These are phyloP conservation scores for Ophiocordyceps polyrhachis-furcata DNA, from an alignment of 2,329 filamentous ascomycete genomes.

Conservation along the genomic window DNA sequence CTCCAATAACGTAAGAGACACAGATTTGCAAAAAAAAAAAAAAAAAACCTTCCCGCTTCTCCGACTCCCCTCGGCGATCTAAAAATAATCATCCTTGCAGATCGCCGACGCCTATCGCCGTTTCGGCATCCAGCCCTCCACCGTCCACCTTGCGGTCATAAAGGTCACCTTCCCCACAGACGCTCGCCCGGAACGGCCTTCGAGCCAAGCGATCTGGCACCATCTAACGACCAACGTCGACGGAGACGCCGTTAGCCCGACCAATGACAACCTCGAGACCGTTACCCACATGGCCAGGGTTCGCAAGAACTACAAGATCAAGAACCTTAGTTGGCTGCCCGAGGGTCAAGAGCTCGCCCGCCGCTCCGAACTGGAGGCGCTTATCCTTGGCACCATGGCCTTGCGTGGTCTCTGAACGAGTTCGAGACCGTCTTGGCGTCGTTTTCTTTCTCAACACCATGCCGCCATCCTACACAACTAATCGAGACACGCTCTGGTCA, in stretches of 20 bases:
- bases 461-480: neutral
- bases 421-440: neutral
- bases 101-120: constrained; percentile 83
- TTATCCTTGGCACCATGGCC: constrained; percentile 62
- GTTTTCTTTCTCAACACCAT: neutral
- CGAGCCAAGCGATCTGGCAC: constrained; percentile 27
- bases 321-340: constrained; percentile 33
- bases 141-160: constrained; percentile 56
- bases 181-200: constrained; percentile 20
- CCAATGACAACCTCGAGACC: constrained; percentile 40
- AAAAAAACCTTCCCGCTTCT: neutral
- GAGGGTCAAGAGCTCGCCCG: constrained; percentile 21
- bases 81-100: constrained; percentile 21
- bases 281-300: constrained; percentile 50
- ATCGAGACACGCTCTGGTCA: neutral
- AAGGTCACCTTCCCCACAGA: constrained; percentile 46
- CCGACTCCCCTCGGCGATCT: neutral
- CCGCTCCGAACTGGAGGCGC: constrained; percentile 42
- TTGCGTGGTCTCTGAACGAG: constrained; percentile 18
- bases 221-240: constrained; percentile 46
- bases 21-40: no score
- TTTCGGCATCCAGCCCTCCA: constrained; percentile 61
- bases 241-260: constrained; percentile 38
- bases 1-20: constrained; percentile 52
- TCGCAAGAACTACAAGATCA: constrained; percentile 75